Percentiles rank a stretch among this genome's conserved stretches.
phyloP scores from a whole-genome alignment of 148 eudicot species.

The Cornus controversa region DNA sequence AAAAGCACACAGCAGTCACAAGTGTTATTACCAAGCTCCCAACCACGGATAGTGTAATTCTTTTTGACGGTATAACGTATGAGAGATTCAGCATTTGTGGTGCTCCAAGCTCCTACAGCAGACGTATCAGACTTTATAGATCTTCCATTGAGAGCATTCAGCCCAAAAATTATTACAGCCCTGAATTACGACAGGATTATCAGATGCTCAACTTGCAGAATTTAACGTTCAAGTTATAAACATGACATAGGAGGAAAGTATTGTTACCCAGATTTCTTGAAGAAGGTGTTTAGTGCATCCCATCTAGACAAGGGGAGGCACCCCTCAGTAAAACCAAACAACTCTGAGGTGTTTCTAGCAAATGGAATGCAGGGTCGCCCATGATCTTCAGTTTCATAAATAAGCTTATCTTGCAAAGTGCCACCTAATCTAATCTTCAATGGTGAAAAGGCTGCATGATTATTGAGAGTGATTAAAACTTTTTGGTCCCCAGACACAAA shows the following conservation, averaged over 20 bases:
- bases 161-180: conserved; percentile 68
- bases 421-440: conserved; percentile 91
- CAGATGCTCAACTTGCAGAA: not conserved
- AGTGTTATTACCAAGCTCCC: conserved; percentile 75
- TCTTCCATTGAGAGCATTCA: conserved; percentile 87
- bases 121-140: conserved; percentile 32
- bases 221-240: not conserved
- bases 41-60: conserved; percentile 62
- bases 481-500: not conserved
- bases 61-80: conserved; percentile 69
- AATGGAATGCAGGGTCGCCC: conserved; percentile 55
- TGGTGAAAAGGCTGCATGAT: conserved; percentile 81
- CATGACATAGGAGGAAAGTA: not conserved
- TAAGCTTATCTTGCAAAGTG: conserved; percentile 74
- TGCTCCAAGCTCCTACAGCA: conserved; percentile 74
- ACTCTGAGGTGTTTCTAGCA: conserved; percentile 31
- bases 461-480: not conserved
- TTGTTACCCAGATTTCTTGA: conserved; percentile 59
- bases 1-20: not conserved
- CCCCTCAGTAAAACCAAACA: conserved; percentile 73
- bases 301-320: conserved; percentile 80
- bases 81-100: conserved; percentile 71
- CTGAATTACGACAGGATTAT: conserved; percentile 32
- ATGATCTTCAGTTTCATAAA: conserved; percentile 56
- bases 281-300: conserved; percentile 80